phyloP scores from a whole-genome alignment of 345 rosid species.

The Limnanthes douglasii region DNA sequence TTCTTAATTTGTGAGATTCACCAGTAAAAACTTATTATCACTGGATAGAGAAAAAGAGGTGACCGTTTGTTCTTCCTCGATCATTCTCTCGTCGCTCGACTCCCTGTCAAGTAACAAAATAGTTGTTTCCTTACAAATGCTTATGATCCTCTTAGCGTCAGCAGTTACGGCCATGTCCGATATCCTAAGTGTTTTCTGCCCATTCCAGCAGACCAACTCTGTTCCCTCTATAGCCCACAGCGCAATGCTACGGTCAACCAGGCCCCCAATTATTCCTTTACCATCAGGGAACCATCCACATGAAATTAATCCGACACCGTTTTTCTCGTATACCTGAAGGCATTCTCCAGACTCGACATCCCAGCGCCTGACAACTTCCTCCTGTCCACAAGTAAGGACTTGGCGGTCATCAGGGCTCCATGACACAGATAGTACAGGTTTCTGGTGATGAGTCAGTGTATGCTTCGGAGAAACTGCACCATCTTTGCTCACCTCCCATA shows the following conservation, averaged over 20 bases:
- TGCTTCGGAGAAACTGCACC: conserved; percentile 35
- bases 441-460: conserved; percentile 33
- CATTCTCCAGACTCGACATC: conserved; percentile 45
- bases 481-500: conserved; percentile 53
- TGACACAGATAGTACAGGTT: conserved; percentile 33
- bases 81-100: conserved; percentile 28
- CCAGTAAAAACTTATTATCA: conserved; percentile 39
- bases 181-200: conserved; percentile 34
- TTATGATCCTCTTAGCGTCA: conserved; percentile 53
- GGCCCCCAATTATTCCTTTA: conserved; percentile 32
- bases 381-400: conserved; percentile 56
- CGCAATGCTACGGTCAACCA: conserved; percentile 48
- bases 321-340: conserved; percentile 35
- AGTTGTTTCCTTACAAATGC: conserved; percentile 33
- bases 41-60: conserved; percentile 56
- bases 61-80: conserved; percentile 45
- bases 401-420: conserved; percentile 57
- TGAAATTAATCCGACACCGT: conserved; percentile 37
- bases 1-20: conserved; percentile 50
- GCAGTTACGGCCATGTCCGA: conserved; percentile 53
- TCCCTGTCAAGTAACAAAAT: conserved; percentile 46
- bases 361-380: conserved; percentile 53
- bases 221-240: conserved; percentile 60
- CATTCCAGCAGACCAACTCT: conserved; percentile 61
- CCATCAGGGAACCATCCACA: conserved; percentile 61